These are phyloP conservation scores for Trypanosoma cruzi DNA, from an alignment of 208 protist species.

Conservation along the genomic window DNA sequence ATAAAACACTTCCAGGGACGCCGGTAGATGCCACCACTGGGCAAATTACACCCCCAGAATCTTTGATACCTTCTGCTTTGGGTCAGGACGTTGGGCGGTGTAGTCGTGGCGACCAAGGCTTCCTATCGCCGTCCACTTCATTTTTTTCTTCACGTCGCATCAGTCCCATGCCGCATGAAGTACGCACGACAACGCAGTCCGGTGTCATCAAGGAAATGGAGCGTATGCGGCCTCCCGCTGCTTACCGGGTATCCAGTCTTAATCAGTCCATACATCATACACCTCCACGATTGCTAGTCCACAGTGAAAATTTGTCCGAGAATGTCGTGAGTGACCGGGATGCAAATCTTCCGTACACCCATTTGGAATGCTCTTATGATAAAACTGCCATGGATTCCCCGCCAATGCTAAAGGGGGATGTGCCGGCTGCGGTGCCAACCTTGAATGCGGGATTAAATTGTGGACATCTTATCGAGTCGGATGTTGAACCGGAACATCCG, in stretches of 20 bases:
- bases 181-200: not conserved
- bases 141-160: constrained; percentile 19
- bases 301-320: too few relatives aligned
- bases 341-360: too few relatives aligned
- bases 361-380: not conserved
- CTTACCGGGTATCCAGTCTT: not conserved
- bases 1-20: not conserved
- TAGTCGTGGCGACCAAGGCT: not conserved
- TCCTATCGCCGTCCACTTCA: not conserved
- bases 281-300: not conserved
- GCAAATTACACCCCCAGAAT: not conserved
- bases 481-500: not conserved
- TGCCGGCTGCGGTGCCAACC: not conserved
- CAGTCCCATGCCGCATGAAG: constrained; percentile 23
- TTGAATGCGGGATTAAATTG: not conserved
- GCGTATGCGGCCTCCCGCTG: not conserved
- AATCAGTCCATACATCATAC: constrained; percentile 2
- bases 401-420: not conserved
- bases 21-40: not conserved
- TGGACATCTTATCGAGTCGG: not conserved
- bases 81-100: not conserved
- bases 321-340: not conserved
- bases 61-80: not conserved
- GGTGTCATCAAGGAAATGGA: not conserved
- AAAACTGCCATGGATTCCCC: not conserved